Evolutionary conservation across 169 alveolate species (phyloP).

Genomic region (Cryptosporidium andersoni): DNA sequence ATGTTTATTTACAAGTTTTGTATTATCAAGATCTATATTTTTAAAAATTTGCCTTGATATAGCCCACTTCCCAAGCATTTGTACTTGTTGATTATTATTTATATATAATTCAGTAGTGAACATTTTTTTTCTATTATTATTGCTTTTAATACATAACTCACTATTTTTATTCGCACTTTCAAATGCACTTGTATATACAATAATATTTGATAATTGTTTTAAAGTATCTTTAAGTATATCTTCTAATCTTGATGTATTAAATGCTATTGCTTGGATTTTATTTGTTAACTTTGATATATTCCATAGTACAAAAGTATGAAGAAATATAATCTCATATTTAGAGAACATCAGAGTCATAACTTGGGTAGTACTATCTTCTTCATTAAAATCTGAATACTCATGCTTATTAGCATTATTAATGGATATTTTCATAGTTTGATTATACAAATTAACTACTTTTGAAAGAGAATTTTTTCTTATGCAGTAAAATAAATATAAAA

Average conservation of each 20-base stretch:
- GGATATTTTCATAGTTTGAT: neutral
- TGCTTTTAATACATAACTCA: neutral
- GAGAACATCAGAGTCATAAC: slow-evolving; percentile 10
- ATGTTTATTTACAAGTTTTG: slow-evolving; percentile 7
- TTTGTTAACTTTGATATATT: slow-evolving; percentile 7
- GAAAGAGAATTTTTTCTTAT: no score
- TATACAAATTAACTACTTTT: neutral
- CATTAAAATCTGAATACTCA: neutral
- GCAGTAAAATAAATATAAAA: no score
- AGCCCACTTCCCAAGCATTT: slow-evolving; percentile 20
- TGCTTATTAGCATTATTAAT: neutral
- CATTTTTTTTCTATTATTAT: slow-evolving; percentile 12
- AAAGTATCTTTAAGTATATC: neutral
- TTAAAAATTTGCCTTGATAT: slow-evolving; percentile 8
- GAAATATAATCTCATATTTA: slow-evolving; percentile 26
- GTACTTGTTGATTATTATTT: slow-evolving; percentile 6
- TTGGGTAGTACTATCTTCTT: slow-evolving; percentile 38
- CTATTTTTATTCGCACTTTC: neutral
- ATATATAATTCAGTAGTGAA: neutral
- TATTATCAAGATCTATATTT: slow-evolving; percentile 35
- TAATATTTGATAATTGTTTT: neutral
- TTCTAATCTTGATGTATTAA: neutral
- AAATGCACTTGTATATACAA: neutral
- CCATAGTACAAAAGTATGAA: slow-evolving; percentile 49
- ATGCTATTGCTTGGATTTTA: neutral